These are phyloP conservation scores for Neocatenulostroma microsporum DNA, from an alignment of 2,329 filamentous ascomycete species.

Conservation along the genomic window DNA sequence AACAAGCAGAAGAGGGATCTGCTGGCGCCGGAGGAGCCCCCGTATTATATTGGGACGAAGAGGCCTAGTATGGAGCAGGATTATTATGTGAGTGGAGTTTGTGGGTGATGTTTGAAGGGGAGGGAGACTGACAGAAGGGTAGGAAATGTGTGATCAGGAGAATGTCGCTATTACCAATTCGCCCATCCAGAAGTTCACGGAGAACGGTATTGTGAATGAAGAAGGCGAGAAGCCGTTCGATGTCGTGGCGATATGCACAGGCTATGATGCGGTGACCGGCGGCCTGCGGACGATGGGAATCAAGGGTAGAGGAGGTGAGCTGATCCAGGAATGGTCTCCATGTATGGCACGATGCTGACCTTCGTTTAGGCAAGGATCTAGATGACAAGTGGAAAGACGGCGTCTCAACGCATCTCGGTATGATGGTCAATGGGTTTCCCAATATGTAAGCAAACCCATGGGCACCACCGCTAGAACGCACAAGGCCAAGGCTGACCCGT, in stretches of 20 bases:
- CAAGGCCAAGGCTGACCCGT: too few relatives aligned
- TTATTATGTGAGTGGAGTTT: too few relatives aligned
- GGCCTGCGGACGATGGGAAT: conserved; percentile 30
- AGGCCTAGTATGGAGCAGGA: conserved; percentile 38
- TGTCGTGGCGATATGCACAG: conserved; percentile 39
- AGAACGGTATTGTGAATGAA: conserved; percentile 37
- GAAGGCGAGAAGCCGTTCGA: conserved; percentile 38
- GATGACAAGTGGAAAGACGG: conserved; percentile 36
- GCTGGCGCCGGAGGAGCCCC: conserved; percentile 34
- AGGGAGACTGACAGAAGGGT: too few relatives aligned
- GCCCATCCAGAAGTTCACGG: conserved; percentile 34
- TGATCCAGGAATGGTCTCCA: too few relatives aligned
- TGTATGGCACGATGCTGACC: too few relatives aligned
- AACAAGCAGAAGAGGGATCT: conserved; percentile 38
- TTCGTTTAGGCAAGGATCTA: too few relatives aligned
- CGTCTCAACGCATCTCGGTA: conserved; percentile 34
- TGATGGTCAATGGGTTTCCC: conserved; percentile 22
- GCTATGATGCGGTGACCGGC: conserved; percentile 37
- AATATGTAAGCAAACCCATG: too few relatives aligned
- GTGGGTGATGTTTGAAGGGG: too few relatives aligned
- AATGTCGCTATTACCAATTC: conserved; percentile 35
- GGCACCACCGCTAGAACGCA: too few relatives aligned
- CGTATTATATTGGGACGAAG: conserved; percentile 38
- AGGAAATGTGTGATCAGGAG: conserved; percentile 35
- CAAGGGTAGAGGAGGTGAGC: conserved; percentile 23